Conservation (phyloP, 495 filamentous ascomycete genomes). For the Neurospora sp. region DNA sequence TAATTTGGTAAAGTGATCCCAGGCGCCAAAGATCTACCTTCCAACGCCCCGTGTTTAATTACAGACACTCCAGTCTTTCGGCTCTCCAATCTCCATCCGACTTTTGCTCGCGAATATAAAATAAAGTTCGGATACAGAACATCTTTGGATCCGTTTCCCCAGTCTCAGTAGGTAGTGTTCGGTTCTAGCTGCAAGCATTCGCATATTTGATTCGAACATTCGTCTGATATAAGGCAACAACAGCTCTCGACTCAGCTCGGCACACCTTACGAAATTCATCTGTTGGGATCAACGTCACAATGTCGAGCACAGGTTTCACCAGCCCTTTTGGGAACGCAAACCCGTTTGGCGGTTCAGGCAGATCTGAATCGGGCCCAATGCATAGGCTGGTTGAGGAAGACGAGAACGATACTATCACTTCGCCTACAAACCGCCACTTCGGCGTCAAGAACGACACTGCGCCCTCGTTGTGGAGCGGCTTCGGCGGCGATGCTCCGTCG, state of each 20-base stretch:
- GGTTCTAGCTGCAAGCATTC: not conserved
- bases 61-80: not conserved
- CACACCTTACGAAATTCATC: not conserved
- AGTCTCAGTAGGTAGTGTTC: not conserved
- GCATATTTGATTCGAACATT: not conserved
- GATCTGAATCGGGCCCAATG: conserved; percentile 31
- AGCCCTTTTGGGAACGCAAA: conserved; percentile 47
- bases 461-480: conserved; percentile 30
- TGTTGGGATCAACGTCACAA: conserved; percentile 8
- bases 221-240: not conserved
- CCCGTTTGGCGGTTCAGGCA: conserved; percentile 33
- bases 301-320: conserved; percentile 45
- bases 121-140: not conserved
- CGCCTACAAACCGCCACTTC: conserved; percentile 45
- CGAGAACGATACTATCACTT: conserved; percentile 47
- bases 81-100: not conserved
- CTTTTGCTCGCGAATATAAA: not conserved
- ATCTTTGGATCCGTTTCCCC: not conserved
- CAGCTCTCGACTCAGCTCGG: not conserved
- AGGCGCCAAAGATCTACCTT: not conserved
- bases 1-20: not conserved
- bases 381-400: conserved; percentile 49
- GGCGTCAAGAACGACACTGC: conserved; percentile 11
- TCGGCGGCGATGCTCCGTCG: conserved; percentile 37
- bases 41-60: not conserved